Base-by-base conservation (phyloP, 805 yeast species). In the Saccharomyces paradoxus region DNA sequence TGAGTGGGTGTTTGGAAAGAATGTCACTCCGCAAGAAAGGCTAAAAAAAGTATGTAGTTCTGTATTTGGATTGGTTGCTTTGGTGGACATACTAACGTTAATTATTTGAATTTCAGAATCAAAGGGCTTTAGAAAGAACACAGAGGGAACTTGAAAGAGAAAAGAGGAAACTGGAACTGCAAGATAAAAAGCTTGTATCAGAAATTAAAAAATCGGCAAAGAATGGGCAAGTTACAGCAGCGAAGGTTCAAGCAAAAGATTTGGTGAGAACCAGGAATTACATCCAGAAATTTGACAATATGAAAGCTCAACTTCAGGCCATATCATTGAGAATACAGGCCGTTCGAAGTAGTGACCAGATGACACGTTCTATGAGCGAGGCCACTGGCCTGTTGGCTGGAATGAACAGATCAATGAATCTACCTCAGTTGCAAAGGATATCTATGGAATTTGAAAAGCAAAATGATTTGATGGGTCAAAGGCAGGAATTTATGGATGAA, bases 401-500 rank as follows among this genome's bases (percentile, higher is more conserved):
- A 2, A 87, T 94, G 95, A 94, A 94, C 70, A 76, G 84, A 63
- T 82, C 82, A 55, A 87, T 94, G 95, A 94, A 95, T 66, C 72
- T 94, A 58, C 97, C 96, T 1, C 95, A 88, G 61, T 74, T 94
- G 57, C 86, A 89, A 55, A 80, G 86, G 57, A 94, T 94, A 22
- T 89, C 97, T 2, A 91, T 89, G 87, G 98, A 94, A 64, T 94
- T 94, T 70, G 96, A 94, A 65, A 83, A 82, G 64, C 96, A 92
- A 66, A 89, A 87, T 71, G 99, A 95, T 67, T 75, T 95, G 63
- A 94, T 94, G 98, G 97, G 92, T 70, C 99, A 94, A 73, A 85
- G 96, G 65, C 98, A 95, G 71, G 99, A 95, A 69, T 89, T 95
- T 82, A 94, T 94, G 87, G 99, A 94, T 68, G 99, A 94, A 68